Base-by-base conservation (phyloP, 306 rosid species). In the Vigna nakashimae region DNA sequence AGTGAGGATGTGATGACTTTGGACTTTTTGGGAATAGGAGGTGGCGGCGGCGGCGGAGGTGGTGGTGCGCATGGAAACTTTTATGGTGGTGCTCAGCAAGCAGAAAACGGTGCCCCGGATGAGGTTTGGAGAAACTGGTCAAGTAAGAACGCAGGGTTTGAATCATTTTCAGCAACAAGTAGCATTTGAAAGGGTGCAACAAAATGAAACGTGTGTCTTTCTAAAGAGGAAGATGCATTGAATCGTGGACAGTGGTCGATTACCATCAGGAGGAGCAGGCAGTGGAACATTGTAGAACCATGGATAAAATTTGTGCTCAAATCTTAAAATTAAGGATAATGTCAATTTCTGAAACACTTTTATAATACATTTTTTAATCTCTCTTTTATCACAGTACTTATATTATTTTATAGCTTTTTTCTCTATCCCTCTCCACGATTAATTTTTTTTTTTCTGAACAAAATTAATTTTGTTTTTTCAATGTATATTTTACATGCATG, bases 11-110 rank as follows among this genome's bases (percentile, higher is more conserved):
- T 84, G 14, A 80, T 76, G 92, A 94, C 98, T 3, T 45, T 94
- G 55, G 94, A 94, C 65, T 91, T 94, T 74, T 85, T 94, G 85
- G 96, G 98, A 57, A 83, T 83, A 22, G 91, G 88, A 43, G 87
- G 89, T 32, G 82, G 77, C 0, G 71, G 79, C 4, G 82, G 87
- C 48, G 83, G 82, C 4, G 69, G 78, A 4, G 88, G 79, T 1
- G 88, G 84, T 0, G 80, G 87, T 67, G 84, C 69, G 52, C 80
- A 81, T 79, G 89, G 79, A 24, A 73, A 71, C 56, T 86, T 89
- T 82, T 82, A 66, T 58, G 86, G 84, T 1, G 83, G 85, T 14
- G 36, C 15, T 2, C 85, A 84, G 58, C 83, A 51, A 14, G 70
- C 71, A 22, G 80, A 79, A 62, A 77, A 30, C 71, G 79, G 74